Evolutionary conservation across 805 yeast genomes (phyloP).

Genomic region (Peterozyma xylosa): DNA sequence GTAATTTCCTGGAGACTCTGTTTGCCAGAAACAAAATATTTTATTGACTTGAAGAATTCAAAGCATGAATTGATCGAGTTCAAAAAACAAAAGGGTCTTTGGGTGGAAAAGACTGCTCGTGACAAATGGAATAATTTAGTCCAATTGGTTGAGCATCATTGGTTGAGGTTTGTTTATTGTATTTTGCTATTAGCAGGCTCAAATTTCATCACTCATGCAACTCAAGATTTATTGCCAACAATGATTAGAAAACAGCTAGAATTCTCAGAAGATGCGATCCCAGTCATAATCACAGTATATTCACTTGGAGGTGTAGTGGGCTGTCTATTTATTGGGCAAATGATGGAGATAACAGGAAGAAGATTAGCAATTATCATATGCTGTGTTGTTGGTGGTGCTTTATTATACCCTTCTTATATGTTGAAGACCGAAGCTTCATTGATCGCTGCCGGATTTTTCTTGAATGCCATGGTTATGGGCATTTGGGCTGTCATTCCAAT

Average conservation of each 20-base stretch:
- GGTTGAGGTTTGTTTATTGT: constrained; percentile 25
- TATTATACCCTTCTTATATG: constrained; percentile 57
- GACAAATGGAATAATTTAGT: constrained; percentile 18
- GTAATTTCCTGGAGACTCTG: constrained; percentile 46
- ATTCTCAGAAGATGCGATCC: constrained; percentile 32
- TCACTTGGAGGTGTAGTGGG: constrained; percentile 52
- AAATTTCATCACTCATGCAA: constrained; percentile 55
- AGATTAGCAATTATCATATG: constrained; percentile 44
- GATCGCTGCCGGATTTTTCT: constrained; percentile 52
- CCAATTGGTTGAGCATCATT: neutral
- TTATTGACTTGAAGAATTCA: constrained; percentile 15
- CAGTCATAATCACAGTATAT: constrained; percentile 48
- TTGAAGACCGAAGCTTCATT: constrained; percentile 36
- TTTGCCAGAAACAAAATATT: constrained; percentile 55
- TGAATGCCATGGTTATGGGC: constrained; percentile 61
- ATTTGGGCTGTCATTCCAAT: constrained; percentile 65
- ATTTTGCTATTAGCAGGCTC: constrained; percentile 56
- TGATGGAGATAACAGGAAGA: constrained; percentile 23
- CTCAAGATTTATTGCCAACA: constrained; percentile 59
- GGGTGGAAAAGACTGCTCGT: constrained; percentile 17
- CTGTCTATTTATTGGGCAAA: constrained; percentile 31
- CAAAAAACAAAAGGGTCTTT: constrained; percentile 19
- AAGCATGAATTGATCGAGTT: constrained; percentile 22
- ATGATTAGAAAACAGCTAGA: constrained; percentile 37
- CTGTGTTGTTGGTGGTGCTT: constrained; percentile 47